phyloP scores from a whole-genome alignment of 208 protist genomes.

The Trypanosoma rangeli region DNA sequence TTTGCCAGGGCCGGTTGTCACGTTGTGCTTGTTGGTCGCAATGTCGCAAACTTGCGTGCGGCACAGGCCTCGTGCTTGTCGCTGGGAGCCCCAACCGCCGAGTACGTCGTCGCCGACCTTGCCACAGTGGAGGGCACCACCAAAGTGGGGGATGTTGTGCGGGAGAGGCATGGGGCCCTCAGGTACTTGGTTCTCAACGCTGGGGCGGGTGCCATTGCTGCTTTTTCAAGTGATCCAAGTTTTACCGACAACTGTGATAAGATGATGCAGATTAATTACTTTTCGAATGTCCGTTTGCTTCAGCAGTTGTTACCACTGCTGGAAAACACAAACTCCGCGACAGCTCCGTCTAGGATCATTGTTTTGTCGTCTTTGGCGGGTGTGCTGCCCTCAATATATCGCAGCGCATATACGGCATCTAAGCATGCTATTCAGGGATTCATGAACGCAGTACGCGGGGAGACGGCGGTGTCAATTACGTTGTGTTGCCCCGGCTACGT shows the following conservation, averaged over 20 bases:
- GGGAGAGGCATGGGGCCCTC: constrained; percentile 17
- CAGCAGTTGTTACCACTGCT: constrained; percentile 65
- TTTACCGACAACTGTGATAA: constrained; percentile 61
- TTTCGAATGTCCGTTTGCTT: constrained; percentile 78
- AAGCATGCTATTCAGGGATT: constrained; percentile 90
- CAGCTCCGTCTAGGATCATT: constrained; percentile 58
- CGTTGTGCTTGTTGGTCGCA: constrained; percentile 77
- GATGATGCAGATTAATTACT: constrained; percentile 89
- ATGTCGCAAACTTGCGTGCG: constrained; percentile 34
- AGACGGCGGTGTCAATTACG: constrained; percentile 70
- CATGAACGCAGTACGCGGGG: constrained; percentile 82
- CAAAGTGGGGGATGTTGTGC: constrained; percentile 30
- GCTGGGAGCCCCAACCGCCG: constrained; percentile 47
- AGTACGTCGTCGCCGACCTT: constrained; percentile 68
- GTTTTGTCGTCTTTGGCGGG: constrained; percentile 80
- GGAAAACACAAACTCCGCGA: constrained; percentile 29
- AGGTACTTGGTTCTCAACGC: constrained; percentile 85
- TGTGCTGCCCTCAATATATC: constrained; percentile 72
- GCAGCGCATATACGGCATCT: constrained; percentile 77
- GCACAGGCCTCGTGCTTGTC: constrained; percentile 40
- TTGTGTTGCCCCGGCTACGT: constrained; percentile 86
- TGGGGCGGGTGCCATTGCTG: constrained; percentile 71
- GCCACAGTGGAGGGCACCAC: constrained; percentile 39
- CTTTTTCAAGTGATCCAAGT: constrained; percentile 48
- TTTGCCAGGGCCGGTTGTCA: constrained; percentile 54